These are phyloP conservation scores for Salix dunnii DNA, from an alignment of 345 rosid genomes.

Conservation along the genomic window DNA sequence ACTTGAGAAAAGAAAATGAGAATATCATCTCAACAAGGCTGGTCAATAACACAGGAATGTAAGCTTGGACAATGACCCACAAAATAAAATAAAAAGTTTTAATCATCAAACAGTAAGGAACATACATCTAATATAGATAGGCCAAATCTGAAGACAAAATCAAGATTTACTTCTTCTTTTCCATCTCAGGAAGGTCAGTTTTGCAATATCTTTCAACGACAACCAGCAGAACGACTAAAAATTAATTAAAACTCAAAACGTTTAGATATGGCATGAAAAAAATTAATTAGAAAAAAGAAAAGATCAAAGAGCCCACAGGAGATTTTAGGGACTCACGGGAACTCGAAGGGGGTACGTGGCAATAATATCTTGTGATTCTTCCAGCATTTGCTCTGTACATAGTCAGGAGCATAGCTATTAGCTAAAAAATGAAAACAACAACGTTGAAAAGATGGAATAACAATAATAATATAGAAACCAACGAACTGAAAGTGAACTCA, in stretches of 20 bases:
- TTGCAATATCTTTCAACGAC: conserved; percentile 68
- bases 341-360: conserved; percentile 57
- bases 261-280: background rate
- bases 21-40: too few species aligned
- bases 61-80: too few species aligned
- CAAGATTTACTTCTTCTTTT: conserved; percentile 65
- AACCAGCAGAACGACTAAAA: conserved; percentile 38
- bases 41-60: too few species aligned
- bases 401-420: background rate
- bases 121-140: background rate
- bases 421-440: background rate
- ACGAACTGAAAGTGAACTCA: conserved; percentile 55
- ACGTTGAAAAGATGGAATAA: background rate
- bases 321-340: conserved; percentile 40
- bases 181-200: conserved; percentile 71
- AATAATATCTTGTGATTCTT: conserved; percentile 51
- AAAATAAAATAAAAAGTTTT: background rate
- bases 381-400: conserved; percentile 51
- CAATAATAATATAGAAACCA: background rate
- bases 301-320: background rate
- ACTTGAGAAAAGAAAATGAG: too few species aligned
- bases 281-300: background rate
- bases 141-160: background rate
- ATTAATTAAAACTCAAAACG: background rate
- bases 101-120: background rate